phyloP scores from a whole-genome alignment of 164 flowering plant species.

The Chimonanthus salicifolius region DNA sequence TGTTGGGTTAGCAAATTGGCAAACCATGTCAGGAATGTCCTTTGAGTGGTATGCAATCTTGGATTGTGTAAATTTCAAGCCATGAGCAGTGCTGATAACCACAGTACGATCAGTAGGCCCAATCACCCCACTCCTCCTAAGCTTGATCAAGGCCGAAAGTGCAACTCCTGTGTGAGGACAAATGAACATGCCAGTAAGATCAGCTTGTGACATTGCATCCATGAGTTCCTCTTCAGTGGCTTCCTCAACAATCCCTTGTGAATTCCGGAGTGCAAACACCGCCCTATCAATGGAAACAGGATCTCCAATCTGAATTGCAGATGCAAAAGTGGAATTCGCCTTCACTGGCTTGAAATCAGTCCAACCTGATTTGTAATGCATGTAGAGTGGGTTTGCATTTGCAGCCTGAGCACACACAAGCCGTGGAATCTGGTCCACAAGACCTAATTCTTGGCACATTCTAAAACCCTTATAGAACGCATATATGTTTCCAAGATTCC shows the following conservation, averaged over 20 bases:
- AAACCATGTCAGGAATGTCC: conserved; percentile 49
- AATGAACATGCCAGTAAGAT: conserved; percentile 81
- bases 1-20: conserved; percentile 57
- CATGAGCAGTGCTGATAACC: conserved; percentile 95
- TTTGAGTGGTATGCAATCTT: conserved; percentile 76
- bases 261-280: conserved; percentile 59
- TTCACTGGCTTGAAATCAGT: conserved; percentile 46
- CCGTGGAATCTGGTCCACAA: conserved; percentile 63
- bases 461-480: conserved; percentile 89
- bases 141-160: conserved; percentile 65
- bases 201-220: conserved; percentile 87
- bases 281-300: conserved; percentile 92
- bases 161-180: conserved; percentile 97
- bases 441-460: conserved; percentile 86
- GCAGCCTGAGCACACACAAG: conserved; percentile 92
- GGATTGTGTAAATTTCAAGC: conserved; percentile 83
- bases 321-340: conserved; percentile 73
- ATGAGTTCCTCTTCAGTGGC: conserved; percentile 86
- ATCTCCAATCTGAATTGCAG: conserved; percentile 93
- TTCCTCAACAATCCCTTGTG: conserved; percentile 86
- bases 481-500: conserved; percentile 82
- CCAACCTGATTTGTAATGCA: conserved; percentile 69
- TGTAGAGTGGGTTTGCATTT: conserved; percentile 82
- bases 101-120: conserved; percentile 60
- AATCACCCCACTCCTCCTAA: conserved; percentile 67